These are phyloP conservation scores for Trichoderma sp. DNA, from an alignment of 2,329 filamentous ascomycete genomes.

Conservation along the genomic window DNA sequence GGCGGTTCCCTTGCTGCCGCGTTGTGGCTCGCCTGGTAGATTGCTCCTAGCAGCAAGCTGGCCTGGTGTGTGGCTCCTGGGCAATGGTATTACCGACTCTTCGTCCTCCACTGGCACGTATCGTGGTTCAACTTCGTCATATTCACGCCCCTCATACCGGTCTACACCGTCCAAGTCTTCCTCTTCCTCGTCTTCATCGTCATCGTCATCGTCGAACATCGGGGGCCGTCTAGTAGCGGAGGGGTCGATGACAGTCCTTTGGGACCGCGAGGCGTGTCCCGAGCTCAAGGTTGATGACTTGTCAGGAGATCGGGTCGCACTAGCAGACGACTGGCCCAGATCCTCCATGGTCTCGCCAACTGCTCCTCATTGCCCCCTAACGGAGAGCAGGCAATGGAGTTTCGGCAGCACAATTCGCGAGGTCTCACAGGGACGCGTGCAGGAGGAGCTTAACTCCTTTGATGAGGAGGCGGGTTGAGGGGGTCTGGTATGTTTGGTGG, in stretches of 20 bases:
- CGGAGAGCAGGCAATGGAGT: constrained; percentile 20
- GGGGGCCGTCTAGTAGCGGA: constrained; percentile 30
- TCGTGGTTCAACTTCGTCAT: constrained; percentile 21
- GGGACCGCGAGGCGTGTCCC: constrained; percentile 45
- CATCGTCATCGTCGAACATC: constrained; percentile 32
- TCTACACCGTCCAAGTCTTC: constrained; percentile 5
- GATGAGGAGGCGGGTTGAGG: constrained; percentile 9
- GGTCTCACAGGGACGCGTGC: constrained; percentile 13
- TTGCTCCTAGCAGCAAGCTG: constrained; percentile 59
- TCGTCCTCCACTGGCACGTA: neutral
- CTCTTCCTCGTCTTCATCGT: constrained; percentile 36
- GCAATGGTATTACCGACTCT: constrained; percentile 35
- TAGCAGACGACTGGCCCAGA: constrained; percentile 34
- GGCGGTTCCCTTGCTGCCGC: constrained; percentile 40
- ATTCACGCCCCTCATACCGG: neutral
- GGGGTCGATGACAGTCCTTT: constrained; percentile 47
- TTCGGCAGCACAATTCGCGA: constrained; percentile 16
- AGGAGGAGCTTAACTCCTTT: constrained; percentile 13
- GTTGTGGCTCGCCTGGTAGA: constrained; percentile 41
- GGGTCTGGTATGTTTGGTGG: constrained; percentile 8
- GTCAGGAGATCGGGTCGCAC: constrained; percentile 35
- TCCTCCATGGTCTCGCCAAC: constrained; percentile 43
- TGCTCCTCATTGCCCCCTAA: constrained; percentile 32
- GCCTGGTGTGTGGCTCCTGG: constrained; percentile 60
- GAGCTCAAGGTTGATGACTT: constrained; percentile 9